A percentile compares a stretch with the other conserved stretches of the same genome.
These are phyloP conservation scores for Geotrichum phurueaensis DNA, from an alignment of 1,139 yeast genomes.

Conservation along the genomic window DNA sequence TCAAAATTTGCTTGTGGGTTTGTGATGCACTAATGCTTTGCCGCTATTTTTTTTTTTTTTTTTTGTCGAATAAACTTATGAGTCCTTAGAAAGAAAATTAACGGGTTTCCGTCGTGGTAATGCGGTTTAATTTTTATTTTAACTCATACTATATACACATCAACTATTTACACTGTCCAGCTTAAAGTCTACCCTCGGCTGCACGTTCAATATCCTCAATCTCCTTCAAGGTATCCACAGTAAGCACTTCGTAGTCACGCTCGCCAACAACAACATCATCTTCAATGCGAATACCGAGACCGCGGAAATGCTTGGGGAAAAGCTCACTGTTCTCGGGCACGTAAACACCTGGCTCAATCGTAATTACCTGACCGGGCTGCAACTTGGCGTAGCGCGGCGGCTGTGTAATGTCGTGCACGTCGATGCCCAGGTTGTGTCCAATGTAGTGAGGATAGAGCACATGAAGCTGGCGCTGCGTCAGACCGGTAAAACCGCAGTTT, in stretches of 20 bases:
- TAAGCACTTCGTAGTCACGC: slow-evolving; percentile 52
- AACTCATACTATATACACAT: neutral
- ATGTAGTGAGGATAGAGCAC: slow-evolving; percentile 84
- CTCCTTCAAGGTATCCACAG: slow-evolving; percentile 82
- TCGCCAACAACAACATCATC: slow-evolving; percentile 82
- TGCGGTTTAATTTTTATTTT: slow-evolving; percentile 1
- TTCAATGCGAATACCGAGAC: slow-evolving; percentile 91
- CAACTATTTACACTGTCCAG: neutral
- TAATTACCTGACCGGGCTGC: slow-evolving; percentile 49
- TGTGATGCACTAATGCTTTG: neutral
- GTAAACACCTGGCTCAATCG: slow-evolving; percentile 93
- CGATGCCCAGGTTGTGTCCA: slow-evolving; percentile 93
- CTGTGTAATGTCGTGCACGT: slow-evolving; percentile 75
- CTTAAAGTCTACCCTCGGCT: slow-evolving; percentile 16
- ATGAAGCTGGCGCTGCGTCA: slow-evolving; percentile 24
- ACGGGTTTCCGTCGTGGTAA: neutral
- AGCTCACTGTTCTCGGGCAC: slow-evolving; percentile 58
- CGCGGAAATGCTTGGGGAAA: slow-evolving; percentile 78
- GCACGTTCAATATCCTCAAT: slow-evolving; percentile 62
- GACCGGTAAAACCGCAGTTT: slow-evolving; percentile 52
- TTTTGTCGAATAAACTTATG: neutral
- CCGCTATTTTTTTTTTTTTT: neutral
- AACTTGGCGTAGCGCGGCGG: slow-evolving; percentile 41
- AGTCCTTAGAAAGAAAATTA: neutral
- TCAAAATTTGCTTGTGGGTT: neutral